Evolutionary conservation across 192 early-diverging fungal species (phyloP).

Genomic region (Dispira simplex): DNA sequence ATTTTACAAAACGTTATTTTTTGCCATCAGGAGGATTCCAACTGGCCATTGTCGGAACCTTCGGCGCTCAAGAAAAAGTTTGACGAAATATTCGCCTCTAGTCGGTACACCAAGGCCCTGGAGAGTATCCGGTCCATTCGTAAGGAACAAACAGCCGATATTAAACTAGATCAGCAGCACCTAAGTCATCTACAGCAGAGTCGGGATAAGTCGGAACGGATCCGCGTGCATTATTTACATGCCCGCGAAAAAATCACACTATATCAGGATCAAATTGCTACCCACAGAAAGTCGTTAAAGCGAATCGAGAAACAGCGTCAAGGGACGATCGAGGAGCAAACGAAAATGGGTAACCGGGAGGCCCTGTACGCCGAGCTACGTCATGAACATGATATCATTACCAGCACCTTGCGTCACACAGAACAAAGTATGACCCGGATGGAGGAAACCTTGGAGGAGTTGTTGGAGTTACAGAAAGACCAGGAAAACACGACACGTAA

Average conservation of each 20-base stretch:
- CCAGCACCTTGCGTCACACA: neutral
- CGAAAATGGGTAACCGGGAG: neutral
- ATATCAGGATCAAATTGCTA: constrained; percentile 24
- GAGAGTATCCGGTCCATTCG: constrained; percentile 60
- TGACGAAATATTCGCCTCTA: constrained; percentile 95
- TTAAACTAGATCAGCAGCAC: constrained; percentile 43
- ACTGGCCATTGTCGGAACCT: constrained; percentile 92
- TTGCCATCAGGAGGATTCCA: constrained; percentile 96
- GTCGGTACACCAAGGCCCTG: constrained; percentile 82
- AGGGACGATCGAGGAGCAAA: constrained; percentile 13
- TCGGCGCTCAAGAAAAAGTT: constrained; percentile 83
- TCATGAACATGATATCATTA: neutral
- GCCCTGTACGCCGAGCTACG: neutral
- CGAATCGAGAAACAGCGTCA: constrained; percentile 25
- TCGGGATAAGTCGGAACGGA: constrained; percentile 52
- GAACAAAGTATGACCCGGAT: neutral
- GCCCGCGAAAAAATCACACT: constrained; percentile 26
- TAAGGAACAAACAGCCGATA: constrained; percentile 47
- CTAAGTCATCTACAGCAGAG: constrained; percentile 51
- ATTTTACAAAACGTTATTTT: constrained; percentile 98
- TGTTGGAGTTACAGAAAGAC: constrained; percentile 17
- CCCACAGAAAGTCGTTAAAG: constrained; percentile 27
- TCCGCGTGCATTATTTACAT: constrained; percentile 24
- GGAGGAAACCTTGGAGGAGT: constrained; percentile 16
- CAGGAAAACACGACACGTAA: constrained; percentile 10